Evolutionary conservation across 495 filamentous ascomycete species (phyloP).

Genomic region (Lasiosphaeriaceae sp.): DNA sequence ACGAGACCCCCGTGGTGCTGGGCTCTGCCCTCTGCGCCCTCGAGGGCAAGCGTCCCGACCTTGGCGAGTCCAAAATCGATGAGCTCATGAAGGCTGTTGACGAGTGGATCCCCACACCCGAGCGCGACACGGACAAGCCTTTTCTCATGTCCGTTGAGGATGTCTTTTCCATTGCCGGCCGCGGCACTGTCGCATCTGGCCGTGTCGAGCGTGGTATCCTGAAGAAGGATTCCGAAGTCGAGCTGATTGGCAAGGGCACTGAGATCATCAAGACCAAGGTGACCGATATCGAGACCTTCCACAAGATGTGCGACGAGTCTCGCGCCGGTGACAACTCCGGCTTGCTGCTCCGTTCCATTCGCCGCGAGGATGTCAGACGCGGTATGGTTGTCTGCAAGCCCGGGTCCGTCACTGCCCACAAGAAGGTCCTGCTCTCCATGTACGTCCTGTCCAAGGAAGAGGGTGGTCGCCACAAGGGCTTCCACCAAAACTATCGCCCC

Average conservation of each 20-base stretch:
- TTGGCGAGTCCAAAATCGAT: slow-evolving; percentile 81
- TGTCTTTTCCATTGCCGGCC: slow-evolving; percentile 95
- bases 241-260: slow-evolving; percentile 79
- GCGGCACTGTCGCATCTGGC: slow-evolving; percentile 93
- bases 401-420: slow-evolving; percentile 71
- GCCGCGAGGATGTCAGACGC: slow-evolving; percentile 86
- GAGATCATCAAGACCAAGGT: slow-evolving; percentile 93
- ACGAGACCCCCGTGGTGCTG: slow-evolving; percentile 93
- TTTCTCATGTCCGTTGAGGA: slow-evolving; percentile 99
- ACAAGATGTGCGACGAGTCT: slow-evolving; percentile 94
- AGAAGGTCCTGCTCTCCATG: slow-evolving; percentile 89
- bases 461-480: slow-evolving; percentile 92
- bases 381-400: slow-evolving; percentile 90
- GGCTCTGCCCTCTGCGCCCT: slow-evolving; percentile 95
- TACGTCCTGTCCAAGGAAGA: slow-evolving; percentile 98
- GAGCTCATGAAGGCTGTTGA: slow-evolving; percentile 87
- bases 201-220: slow-evolving; percentile 93
- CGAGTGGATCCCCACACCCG: slow-evolving; percentile 90
- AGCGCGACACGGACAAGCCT: slow-evolving; percentile 89
- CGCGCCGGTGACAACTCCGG: slow-evolving; percentile 98
- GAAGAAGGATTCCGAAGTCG: slow-evolving; percentile 89
- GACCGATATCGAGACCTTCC: slow-evolving; percentile 98
- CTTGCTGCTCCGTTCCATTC: slow-evolving; percentile 88
- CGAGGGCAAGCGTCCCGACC: slow-evolving; percentile 81
- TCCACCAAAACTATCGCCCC: slow-evolving; percentile 88